Base-by-base conservation (phyloP, 345 rosid genomes). In the Populus ilicifolia region DNA sequence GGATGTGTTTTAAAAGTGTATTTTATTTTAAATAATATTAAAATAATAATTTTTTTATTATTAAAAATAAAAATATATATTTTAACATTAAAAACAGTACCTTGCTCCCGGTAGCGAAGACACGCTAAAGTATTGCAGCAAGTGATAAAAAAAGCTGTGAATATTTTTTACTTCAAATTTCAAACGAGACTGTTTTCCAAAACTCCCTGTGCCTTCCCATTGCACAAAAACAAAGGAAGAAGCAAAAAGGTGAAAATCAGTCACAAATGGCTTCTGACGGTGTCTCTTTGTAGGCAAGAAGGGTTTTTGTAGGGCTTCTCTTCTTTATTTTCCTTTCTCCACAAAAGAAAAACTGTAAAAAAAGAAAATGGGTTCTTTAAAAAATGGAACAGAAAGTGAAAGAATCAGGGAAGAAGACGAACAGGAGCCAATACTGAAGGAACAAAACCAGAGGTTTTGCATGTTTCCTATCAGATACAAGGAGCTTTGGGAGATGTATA, bases 401-500 rank as follows among this genome's bases (percentile, higher is more conserved):
- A n/a, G 14, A 5, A 48, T 35, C 11, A 56, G n/a, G 74, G 70
- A 52, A 38, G 73, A 73, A 10, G 88, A 76, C 18, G 83, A 81
- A 17, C 89, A 90, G 44, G 97, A 93, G 84, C 95, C 98, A 20
- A 87, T 94, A 44, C 78, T 94, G 46, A 85, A 50, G 82, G 84
- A 84, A 33, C 92, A 93, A 72, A 89, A 84, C 83, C 91, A 89
- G 91, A 90, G 97, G 86, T 91, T 94, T 74, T 89, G 95, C 77
- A 94, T 94, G 97, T 94, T 94, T 77, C 98, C 98, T 44, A 84
- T 93, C 46, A 82, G 87, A 72, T 89, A 94, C 79, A 86, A 84
- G 79, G 82, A 80, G 5, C 74, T 94, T 66, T 94, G 98, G 98
- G 97, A 94, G 92, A 93, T 94, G 98, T 93, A 93, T 87, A 94